A percentile compares a stretch with the other conserved stretches of the same genome.
These are phyloP conservation scores for Candida parachauliodes DNA, from an alignment of 805 yeast genomes.

Conservation along the genomic window DNA sequence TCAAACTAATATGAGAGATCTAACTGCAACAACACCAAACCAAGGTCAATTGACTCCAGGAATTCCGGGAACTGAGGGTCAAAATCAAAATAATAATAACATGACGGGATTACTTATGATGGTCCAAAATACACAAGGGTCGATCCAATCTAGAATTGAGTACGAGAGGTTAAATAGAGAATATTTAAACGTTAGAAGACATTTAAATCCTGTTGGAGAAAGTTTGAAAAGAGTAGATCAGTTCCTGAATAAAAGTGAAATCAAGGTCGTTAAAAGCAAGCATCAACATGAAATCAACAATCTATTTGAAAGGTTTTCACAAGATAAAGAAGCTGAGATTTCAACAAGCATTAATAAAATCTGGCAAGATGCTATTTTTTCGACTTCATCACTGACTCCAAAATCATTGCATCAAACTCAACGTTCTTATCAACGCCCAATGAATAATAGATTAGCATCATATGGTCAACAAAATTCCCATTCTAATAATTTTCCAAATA, in stretches of 20 bases:
- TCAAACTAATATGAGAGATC: conserved; percentile 15
- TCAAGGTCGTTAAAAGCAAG: conserved; percentile 22
- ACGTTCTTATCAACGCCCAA: conserved; percentile 10
- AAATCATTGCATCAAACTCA: conserved; percentile 7
- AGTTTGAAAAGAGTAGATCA: conserved; percentile 51
- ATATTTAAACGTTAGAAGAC: conserved; percentile 63
- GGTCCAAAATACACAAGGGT: conserved; percentile 36
- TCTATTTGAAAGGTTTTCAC: conserved; percentile 32
- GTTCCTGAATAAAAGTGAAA: conserved; percentile 15
- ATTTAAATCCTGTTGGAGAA: conserved; percentile 66
- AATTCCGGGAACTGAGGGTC: conserved; percentile 3
- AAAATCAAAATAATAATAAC: conserved; percentile 11
- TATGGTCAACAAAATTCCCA: conserved; percentile 2
- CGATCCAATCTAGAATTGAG: conserved; percentile 66
- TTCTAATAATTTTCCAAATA: conserved; percentile 20
- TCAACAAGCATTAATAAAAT: conserved; percentile 22
- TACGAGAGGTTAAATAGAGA: conserved; percentile 76
- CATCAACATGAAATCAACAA: conserved; percentile 10
- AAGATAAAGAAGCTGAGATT: conserved; percentile 30
- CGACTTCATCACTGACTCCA: conserved; percentile 14
- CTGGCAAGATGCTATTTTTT: conserved; percentile 40
- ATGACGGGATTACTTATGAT: conserved; percentile 25
- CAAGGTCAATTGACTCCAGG: neutral
- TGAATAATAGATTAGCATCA: conserved; percentile 6
- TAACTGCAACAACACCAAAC: conserved; percentile 6